phyloP scores from a whole-genome alignment of 768 basidiomycete genomes.

The Vararia minispora region DNA sequence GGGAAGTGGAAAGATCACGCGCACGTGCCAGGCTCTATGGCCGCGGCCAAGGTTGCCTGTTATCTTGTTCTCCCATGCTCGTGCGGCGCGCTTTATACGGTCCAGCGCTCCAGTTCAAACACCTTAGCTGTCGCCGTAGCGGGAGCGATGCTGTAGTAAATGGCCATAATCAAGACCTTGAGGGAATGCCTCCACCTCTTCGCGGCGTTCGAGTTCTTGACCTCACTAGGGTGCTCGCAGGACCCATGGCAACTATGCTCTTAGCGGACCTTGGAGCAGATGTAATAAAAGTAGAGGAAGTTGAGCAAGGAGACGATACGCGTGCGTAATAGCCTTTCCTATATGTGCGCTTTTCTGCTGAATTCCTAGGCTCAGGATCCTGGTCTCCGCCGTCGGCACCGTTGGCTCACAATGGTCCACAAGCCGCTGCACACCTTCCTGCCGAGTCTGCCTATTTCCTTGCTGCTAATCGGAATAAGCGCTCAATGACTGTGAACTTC shows the following conservation, averaged over 20 bases:
- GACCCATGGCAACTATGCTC: constrained; percentile 86
- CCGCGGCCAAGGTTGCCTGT: no score
- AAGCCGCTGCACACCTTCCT: constrained; percentile 52
- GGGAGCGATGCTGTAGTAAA: no score
- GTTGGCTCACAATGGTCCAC: constrained; percentile 29
- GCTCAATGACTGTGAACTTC: constrained; percentile 83
- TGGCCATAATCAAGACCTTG: no score
- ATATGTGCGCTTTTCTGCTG: background rate
- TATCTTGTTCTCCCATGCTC: no score
- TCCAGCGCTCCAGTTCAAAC: no score
- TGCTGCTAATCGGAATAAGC: constrained; percentile 79
- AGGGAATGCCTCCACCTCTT: constrained; percentile 73
- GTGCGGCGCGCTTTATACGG: no score
- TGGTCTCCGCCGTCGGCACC: constrained; percentile 31
- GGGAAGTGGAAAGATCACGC: no score
- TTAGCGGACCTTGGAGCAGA: constrained; percentile 90
- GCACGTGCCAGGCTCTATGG: no score
- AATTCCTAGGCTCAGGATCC: constrained; percentile 16
- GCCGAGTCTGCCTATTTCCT: constrained; percentile 93
- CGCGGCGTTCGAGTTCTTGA: constrained; percentile 78
- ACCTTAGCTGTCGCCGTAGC: no score
- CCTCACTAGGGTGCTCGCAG: constrained; percentile 84
- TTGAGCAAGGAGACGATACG: constrained; percentile 80
- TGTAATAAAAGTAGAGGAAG: constrained; percentile 86
- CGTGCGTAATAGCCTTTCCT: constrained; percentile 38